phyloP scores from a whole-genome alignment of 1,284 basidiomycete genomes.

The Rhodotorula sp. region DNA sequence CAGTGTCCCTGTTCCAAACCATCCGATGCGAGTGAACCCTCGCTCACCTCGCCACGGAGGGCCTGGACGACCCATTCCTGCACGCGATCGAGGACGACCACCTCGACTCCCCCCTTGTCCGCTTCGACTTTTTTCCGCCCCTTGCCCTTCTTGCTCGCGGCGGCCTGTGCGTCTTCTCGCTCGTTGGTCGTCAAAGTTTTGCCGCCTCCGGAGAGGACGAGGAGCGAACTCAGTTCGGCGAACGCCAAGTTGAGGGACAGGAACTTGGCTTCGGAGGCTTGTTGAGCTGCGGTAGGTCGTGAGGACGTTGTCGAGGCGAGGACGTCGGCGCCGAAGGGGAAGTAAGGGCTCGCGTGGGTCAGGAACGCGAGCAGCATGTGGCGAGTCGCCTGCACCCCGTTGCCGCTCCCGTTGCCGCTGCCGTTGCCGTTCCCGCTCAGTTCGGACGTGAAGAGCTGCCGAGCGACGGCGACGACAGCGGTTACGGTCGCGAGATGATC shows the following conservation, averaged over 20 bases:
- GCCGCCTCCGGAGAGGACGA: slow-evolving; percentile 53
- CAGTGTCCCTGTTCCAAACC: background rate
- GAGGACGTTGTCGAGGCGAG: slow-evolving; percentile 42
- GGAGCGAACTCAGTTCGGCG: slow-evolving; percentile 68
- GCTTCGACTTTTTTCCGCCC: slow-evolving; percentile 40
- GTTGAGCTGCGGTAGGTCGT: background rate
- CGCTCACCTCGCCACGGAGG: slow-evolving; percentile 60
- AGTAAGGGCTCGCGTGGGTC: slow-evolving; percentile 73
- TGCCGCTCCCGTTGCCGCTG: background rate
- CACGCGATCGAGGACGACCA: slow-evolving; percentile 58
- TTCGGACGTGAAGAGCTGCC: slow-evolving; percentile 65
- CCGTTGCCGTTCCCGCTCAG: slow-evolving; percentile 32
- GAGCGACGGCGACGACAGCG: slow-evolving; percentile 63
- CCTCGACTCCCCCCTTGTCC: slow-evolving; percentile 25
- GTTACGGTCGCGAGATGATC: slow-evolving; percentile 66
- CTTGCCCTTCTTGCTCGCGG: slow-evolving; percentile 44
- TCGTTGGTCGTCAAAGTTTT: background rate
- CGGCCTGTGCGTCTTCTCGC: background rate
- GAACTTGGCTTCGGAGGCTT: slow-evolving; percentile 52
- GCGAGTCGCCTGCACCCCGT: slow-evolving; percentile 8
- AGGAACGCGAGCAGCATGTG: slow-evolving; percentile 60
- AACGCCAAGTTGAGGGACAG: slow-evolving; percentile 71
- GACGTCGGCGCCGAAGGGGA: slow-evolving; percentile 64
- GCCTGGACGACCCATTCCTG: slow-evolving; percentile 67
- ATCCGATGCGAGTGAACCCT: no score